Evolutionary conservation across 345 rosid species (phyloP), one percentile per base, ranked within the genome.

Genomic region (Erodium maritimum): DNA sequence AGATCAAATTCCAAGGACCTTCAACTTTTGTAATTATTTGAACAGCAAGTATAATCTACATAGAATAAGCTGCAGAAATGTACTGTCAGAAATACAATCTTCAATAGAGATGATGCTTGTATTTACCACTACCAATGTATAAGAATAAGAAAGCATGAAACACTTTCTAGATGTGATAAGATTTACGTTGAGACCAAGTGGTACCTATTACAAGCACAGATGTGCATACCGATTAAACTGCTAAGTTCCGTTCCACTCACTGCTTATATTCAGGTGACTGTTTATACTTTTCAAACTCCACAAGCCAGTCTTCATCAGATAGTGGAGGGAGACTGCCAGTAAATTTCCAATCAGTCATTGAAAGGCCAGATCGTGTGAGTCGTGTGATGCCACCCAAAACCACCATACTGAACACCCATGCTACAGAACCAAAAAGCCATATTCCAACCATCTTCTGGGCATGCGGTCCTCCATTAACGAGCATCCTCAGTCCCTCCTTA

Each of bases 271-370:
- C 96, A 37, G 99, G 99, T 0, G 96, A 87, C 22, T 79, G 90
- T 78, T 74, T 80, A 58, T 93, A 93, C 61, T 87, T 93, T 65
- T 83, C 95, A 65, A 89, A 89, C 80, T 93, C 99, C 61, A 62
- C 64, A 55, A 23, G 58, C 94, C 96, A 93, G 56, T 91, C 91
- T 57, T 82, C 91, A 48, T 82, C 84, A 17, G 96, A 77, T 9
- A 87, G 69, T 66, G 96, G 95, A 71, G 95, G 96, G 61, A 89
- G 89, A 29, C 73, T 63, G 17, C 96, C 96, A 0, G 88, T 52
- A 67, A 93, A 93, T 73, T 89, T 89, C 99, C 96, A 89, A 56
- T 89, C 96, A 48, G 96, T 93, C 95, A 93, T 89, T 1, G 99
- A 89, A 59, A 93, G 91, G 65, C 95, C 97, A 42, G 95, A 93